These are phyloP conservation scores for Solanum habrochaites DNA, from an alignment of 257 asterid species.

Conservation along the genomic window DNA sequence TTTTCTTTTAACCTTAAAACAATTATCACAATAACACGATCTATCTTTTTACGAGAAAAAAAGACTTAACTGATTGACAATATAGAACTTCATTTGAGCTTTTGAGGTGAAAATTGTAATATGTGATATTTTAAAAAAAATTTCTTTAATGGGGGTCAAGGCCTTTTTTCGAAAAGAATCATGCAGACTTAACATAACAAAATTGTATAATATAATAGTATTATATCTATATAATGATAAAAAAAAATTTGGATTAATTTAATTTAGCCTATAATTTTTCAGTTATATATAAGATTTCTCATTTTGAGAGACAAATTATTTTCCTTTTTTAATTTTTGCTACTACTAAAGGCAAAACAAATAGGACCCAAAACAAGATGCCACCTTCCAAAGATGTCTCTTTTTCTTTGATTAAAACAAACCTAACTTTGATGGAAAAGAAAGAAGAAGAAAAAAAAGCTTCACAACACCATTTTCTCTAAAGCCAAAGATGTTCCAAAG, in stretches of 20 bases:
- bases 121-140: background rate
- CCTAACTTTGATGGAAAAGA: background rate
- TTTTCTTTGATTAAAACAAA: background rate
- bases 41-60: too few relatives aligned
- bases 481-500: slow-evolving; percentile 2
- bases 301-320: background rate
- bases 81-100: background rate
- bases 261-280: background rate
- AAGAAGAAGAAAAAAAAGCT: background rate
- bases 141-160: background rate
- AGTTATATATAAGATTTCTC: background rate
- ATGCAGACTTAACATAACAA: background rate
- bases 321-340: background rate
- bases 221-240: background rate
- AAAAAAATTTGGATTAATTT: background rate
- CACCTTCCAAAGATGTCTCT: slow-evolving; percentile 7
- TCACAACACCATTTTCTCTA: background rate
- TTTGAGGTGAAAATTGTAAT: background rate
- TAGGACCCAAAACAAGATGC: background rate
- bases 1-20: too few relatives aligned
- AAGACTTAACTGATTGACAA: background rate
- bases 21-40: too few relatives aligned
- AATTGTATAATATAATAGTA: background rate
- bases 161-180: background rate
- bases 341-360: background rate